These are phyloP conservation scores for Teratosphaeria nubilosa DNA, from an alignment of 2,329 filamentous ascomycete genomes.

Conservation along the genomic window DNA sequence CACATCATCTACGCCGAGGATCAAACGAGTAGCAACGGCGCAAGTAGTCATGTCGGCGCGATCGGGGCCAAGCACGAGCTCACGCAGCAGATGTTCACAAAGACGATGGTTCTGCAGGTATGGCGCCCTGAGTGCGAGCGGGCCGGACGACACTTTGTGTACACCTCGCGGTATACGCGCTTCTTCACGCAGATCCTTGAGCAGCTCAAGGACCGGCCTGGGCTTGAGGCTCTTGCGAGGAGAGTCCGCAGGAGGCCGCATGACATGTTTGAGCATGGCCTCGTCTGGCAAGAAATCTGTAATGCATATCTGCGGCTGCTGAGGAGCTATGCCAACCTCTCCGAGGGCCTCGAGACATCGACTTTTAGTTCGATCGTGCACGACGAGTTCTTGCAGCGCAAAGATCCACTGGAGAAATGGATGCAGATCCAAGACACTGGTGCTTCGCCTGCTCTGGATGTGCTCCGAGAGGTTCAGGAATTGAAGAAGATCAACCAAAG, in stretches of 20 bases:
- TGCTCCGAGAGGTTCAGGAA: constrained; percentile 57
- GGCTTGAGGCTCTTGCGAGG: constrained; percentile 67
- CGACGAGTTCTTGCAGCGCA: constrained; percentile 54
- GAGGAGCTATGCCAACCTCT: constrained; percentile 46
- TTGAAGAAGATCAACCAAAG: constrained; percentile 73
- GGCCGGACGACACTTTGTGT: constrained; percentile 80
- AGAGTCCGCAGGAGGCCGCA: constrained; percentile 72
- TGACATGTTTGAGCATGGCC: constrained; percentile 56
- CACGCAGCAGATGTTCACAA: constrained; percentile 78
- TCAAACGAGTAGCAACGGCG: not conserved
- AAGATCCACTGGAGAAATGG: constrained; percentile 51
- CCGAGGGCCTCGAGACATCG: constrained; percentile 52
- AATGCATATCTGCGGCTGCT: constrained; percentile 48
- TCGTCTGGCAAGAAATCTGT: constrained; percentile 54
- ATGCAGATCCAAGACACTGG: constrained; percentile 37
- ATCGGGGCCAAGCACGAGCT: constrained; percentile 64
- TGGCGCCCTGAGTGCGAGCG: constrained; percentile 88
- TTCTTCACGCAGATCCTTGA: constrained; percentile 70
- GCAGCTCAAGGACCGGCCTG: constrained; percentile 62
- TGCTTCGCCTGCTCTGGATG: constrained; percentile 44
- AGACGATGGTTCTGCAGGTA: constrained; percentile 88
- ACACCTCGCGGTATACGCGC: constrained; percentile 74
- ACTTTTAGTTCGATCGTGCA: constrained; percentile 54
- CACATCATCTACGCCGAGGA: constrained; percentile 50
- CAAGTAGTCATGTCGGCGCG: constrained; percentile 31